These are phyloP conservation scores for Phytophthora tentaculata DNA, from an alignment of 352 stramenopile species.

Conservation along the genomic window DNA sequence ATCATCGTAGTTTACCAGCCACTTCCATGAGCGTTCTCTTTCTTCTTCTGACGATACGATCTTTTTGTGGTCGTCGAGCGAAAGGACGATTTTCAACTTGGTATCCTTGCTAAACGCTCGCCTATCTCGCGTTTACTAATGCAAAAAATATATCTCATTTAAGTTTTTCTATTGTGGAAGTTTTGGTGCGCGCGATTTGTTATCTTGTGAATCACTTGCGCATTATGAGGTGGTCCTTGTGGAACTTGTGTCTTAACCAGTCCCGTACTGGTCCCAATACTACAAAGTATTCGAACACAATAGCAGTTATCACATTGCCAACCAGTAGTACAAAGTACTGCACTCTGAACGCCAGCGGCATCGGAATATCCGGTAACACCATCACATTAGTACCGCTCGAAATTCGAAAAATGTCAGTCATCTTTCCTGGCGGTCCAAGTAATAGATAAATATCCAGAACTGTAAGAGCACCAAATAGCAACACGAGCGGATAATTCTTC, in stretches of 20 bases:
- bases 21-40: not conserved
- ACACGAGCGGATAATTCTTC: constrained; percentile 44
- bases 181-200: not conserved
- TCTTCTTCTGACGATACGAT: not conserved
- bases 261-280: constrained; percentile 52
- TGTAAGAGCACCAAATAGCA: constrained; percentile 28
- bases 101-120: too few relatives aligned
- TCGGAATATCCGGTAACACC: constrained; percentile 55
- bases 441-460: constrained; percentile 47
- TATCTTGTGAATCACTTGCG: constrained; percentile 25
- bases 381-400: constrained; percentile 56
- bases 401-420: constrained; percentile 59
- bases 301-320: constrained; percentile 41
- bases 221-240: constrained; percentile 62
- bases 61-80: not conserved
- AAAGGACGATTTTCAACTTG: too few relatives aligned
- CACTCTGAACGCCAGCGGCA: constrained; percentile 46
- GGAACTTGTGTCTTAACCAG: constrained; percentile 55
- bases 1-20: too few relatives aligned
- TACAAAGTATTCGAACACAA: constrained; percentile 51
- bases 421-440: constrained; percentile 38
- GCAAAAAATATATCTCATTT: not conserved
- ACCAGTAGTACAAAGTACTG: constrained; percentile 45
- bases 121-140: too few relatives aligned
- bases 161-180: not conserved